Conservation (phyloP, 2,329 filamentous ascomycete species). For the Aspergillus sp. region DNA sequence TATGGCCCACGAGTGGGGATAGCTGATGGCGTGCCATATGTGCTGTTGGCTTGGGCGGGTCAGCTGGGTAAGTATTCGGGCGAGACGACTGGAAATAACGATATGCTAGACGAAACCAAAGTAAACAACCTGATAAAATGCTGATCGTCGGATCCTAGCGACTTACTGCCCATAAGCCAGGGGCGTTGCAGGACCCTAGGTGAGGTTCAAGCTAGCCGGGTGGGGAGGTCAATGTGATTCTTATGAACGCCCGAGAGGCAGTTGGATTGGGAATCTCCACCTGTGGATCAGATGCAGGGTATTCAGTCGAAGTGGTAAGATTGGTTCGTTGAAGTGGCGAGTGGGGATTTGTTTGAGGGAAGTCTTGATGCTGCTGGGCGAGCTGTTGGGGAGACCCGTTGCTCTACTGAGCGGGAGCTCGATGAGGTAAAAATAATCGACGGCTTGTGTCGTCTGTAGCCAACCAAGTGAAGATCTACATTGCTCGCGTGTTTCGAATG, state of each 20-base stretch:
- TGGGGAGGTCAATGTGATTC: background rate
- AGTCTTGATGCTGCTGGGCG: background rate
- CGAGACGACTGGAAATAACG: background rate
- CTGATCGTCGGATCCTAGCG: background rate
- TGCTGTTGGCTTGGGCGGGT: background rate
- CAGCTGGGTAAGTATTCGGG: background rate
- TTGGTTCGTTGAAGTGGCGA: background rate
- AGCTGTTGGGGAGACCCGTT: background rate
- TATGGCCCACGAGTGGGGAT: background rate
- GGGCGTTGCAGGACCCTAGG: background rate
- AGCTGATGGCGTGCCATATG: background rate
- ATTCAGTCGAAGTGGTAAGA: background rate
- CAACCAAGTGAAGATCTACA: no score
- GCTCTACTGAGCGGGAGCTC: background rate
- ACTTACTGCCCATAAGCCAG: background rate
- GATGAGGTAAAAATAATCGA: no score
- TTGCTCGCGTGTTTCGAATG: no score
- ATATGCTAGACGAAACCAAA: background rate
- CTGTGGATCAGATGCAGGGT: background rate
- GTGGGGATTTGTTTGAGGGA: background rate
- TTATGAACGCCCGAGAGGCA: background rate
- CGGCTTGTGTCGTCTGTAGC: no score
- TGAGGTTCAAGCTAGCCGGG: background rate
- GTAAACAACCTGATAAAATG: background rate
- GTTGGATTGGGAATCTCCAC: background rate